These are phyloP conservation scores for Citrus unshiu DNA, from an alignment of 345 rosid genomes.

Conservation along the genomic window DNA sequence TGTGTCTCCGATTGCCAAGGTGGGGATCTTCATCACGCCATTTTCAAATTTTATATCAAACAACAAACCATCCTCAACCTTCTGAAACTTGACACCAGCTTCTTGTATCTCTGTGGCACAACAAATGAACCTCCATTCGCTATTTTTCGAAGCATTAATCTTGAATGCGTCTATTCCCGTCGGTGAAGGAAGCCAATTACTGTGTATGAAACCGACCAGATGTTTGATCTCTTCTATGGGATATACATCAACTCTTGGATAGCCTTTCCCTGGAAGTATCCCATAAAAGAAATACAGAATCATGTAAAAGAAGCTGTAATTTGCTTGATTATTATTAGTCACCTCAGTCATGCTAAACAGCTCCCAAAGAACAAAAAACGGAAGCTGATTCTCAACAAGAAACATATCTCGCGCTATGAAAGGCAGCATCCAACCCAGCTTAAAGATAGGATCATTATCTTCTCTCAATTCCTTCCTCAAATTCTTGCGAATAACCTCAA, in stretches of 20 bases:
- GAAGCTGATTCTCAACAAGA: constrained; percentile 14
- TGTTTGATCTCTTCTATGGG: neutral
- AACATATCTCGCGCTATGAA: neutral
- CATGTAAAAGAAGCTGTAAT: neutral
- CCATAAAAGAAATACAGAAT: neutral
- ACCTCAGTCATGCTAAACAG: constrained; percentile 1
- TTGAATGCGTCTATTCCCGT: neutral
- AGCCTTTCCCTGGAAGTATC: neutral
- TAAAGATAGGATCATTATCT: neutral
- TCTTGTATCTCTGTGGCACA: constrained; percentile 15
- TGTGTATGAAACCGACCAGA: neutral
- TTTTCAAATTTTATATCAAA: constrained; percentile 2
- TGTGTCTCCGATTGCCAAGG: neutral
- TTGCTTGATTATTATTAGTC: neutral
- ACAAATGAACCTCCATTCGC: neutral
- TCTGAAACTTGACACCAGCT: constrained; percentile 16
- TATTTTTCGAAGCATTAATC: neutral
- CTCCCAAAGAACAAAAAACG: constrained; percentile 10
- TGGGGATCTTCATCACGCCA: constrained; percentile 15
- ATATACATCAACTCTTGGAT: neutral
- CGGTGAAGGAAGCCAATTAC: neutral
- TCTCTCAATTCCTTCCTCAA: neutral
- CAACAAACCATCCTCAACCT: neutral
- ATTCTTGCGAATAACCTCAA: constrained; percentile 5
- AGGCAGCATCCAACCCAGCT: neutral